Evolutionary conservation across 2,329 filamentous ascomycete species (phyloP), one percentile per base, ranked within the genome.

Genomic region (Fusarium sp.): DNA sequence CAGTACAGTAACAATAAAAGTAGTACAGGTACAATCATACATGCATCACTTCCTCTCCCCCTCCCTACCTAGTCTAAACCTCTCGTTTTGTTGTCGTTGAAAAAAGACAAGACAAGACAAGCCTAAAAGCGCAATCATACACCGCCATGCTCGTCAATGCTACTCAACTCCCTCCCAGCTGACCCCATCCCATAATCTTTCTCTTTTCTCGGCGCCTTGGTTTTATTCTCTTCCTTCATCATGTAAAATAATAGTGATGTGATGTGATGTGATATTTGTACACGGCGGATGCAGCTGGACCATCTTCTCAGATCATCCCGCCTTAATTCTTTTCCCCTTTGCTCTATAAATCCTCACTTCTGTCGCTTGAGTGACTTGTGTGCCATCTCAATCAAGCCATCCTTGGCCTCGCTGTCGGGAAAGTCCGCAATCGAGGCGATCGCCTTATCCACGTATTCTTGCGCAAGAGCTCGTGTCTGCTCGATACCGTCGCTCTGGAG

Each of bases 391-490:
- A 97, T 84, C 40, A 99, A 84, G 0, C 95, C 95, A 31, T 92
- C 88, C 83, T 97, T 98, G 61, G 96, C 96, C 70, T 98, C 95
- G 78, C 94, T 95, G n/a, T 94, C 91, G 8, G 96, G 96, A 80
- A 99, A 97, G 45, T 84, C 82, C 68, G 87, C 86, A 75, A 99
- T 92, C n/a, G 94, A 93, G 7, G 89, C 87, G 64, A 97, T 92
- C 28, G 96, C 96, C 76, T 93, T 93, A 76, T 96, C 91, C 39
- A 92, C 91, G 79, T 97, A 99, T 74, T 97, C 92, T 77, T 97
- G 91, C 2, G 96, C 96, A 31, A 99, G 85, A 9, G 91, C 93
- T 72, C 94, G 89, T 2, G 96, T 99, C 80, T 98, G 94, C 79
- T 97, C 92, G 46, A 99, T 90, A 19, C 96, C 96, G 73, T 96